Percentiles rank a stretch among this genome's conserved stretches.
These are phyloP conservation scores for Musa beccarii DNA, from an alignment of 176 grass and related monocot species.

Conservation along the genomic window DNA sequence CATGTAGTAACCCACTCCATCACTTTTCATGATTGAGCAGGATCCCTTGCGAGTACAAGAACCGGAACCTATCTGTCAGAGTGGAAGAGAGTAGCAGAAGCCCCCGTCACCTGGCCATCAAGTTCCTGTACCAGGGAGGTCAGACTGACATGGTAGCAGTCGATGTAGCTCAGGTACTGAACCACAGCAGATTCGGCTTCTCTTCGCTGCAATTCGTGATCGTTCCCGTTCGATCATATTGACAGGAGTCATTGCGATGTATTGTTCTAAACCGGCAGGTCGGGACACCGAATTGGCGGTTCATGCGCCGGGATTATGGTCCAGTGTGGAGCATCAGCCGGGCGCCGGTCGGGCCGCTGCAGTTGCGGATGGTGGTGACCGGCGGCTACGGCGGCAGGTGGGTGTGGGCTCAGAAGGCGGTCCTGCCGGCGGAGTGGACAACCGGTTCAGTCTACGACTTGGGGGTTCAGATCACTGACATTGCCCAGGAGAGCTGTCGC, in stretches of 20 bases:
- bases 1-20: not conserved
- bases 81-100: constrained; percentile 47
- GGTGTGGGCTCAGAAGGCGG: constrained; percentile 4
- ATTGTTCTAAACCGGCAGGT: constrained; percentile 20
- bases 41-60: constrained; percentile 63
- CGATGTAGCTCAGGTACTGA: constrained; percentile 70
- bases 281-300: constrained; percentile 57
- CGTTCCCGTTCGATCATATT: no score
- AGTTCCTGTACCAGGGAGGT: constrained; percentile 89
- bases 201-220: no score
- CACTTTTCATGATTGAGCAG: constrained; percentile 24
- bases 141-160: constrained; percentile 94
- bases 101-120: constrained; percentile 48
- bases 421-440: constrained; percentile 3
- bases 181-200: no score
- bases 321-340: constrained; percentile 75
- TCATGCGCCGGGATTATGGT: constrained; percentile 62
- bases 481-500: constrained; percentile 10
- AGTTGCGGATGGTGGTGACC: constrained; percentile 77
- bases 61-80: constrained; percentile 55
- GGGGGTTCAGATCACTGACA: constrained; percentile 16
- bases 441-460: constrained; percentile 9
- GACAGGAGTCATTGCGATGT: not conserved
- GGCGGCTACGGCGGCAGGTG: constrained; percentile 69
- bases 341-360: constrained; percentile 56